Percentiles rank a stretch among this genome's conserved stretches.
phyloP scores from a whole-genome alignment of 2,329 filamentous ascomycete genomes.

The Lecanicillium sp. region DNA sequence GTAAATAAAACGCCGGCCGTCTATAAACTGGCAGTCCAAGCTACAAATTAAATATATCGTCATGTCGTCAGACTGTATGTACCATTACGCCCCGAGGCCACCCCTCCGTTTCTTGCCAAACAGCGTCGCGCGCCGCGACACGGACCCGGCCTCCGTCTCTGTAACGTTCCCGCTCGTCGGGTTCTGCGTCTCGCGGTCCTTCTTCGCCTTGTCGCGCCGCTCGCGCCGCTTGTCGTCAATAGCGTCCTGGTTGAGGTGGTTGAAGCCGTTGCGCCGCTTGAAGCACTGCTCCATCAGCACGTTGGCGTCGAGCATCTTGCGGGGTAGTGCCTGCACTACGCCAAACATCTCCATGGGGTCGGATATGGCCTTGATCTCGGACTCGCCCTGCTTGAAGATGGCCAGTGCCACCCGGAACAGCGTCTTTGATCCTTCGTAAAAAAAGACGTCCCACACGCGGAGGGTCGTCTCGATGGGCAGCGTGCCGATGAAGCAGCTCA shows the following conservation, averaged over 20 bases:
- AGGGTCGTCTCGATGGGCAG: slow-evolving; percentile 87
- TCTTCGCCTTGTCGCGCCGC: slow-evolving; percentile 50
- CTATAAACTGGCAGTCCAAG: slow-evolving; percentile 2
- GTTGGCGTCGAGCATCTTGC: slow-evolving; percentile 76
- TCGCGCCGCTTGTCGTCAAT: slow-evolving; percentile 73
- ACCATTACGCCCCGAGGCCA: slow-evolving; percentile 17
- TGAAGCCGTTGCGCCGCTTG: slow-evolving; percentile 71
- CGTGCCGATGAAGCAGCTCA: slow-evolving; percentile 93
- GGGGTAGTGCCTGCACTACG: slow-evolving; percentile 80
- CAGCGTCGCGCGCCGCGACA: slow-evolving; percentile 31
- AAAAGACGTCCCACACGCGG: slow-evolving; percentile 91
- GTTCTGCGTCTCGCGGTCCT: slow-evolving; percentile 29
- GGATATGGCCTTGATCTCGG: slow-evolving; percentile 68
- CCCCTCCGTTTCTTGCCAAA: slow-evolving; percentile 40
- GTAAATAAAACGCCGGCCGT: slow-evolving; percentile 16
- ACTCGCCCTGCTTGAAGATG: slow-evolving; percentile 84
- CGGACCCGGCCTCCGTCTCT: slow-evolving; percentile 22
- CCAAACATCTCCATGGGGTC: slow-evolving; percentile 97
- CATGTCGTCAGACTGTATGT: slow-evolving; percentile 10
- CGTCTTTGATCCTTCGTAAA: slow-evolving; percentile 91
- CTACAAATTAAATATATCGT: slow-evolving; percentile 13
- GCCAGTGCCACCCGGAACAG: slow-evolving; percentile 87
- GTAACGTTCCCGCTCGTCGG: slow-evolving; percentile 27
- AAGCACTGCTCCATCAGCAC: slow-evolving; percentile 77
- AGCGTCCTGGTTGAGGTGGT: slow-evolving; percentile 71